phyloP scores from a whole-genome alignment of 495 filamentous ascomycete species.

The Penicillium paxilli region DNA sequence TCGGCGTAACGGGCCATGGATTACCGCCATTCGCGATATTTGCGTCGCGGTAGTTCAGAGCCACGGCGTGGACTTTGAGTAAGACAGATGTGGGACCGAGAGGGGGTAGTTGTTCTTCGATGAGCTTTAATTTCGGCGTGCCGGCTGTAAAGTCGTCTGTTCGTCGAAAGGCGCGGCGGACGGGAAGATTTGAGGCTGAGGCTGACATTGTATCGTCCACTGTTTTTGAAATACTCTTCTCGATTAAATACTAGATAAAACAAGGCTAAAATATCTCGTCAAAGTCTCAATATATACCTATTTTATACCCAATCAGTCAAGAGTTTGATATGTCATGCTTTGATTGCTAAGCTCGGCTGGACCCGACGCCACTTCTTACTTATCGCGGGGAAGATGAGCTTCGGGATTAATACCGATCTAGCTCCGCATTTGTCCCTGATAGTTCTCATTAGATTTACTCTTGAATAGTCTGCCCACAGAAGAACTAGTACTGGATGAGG shows the following conservation, averaged over 20 bases:
- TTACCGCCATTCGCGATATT: constrained; percentile 39
- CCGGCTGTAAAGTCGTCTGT: constrained; percentile 32
- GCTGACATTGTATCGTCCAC: background rate
- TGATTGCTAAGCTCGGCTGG: background rate
- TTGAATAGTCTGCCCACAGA: too few relatives aligned
- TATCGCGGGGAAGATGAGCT: background rate
- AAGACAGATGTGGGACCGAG: constrained; percentile 32
- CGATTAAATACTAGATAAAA: too few relatives aligned
- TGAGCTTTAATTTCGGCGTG: constrained; percentile 22
- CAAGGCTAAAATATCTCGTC: too few relatives aligned
- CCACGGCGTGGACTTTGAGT: constrained; percentile 40
- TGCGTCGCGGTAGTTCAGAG: constrained; percentile 47
- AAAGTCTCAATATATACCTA: too few relatives aligned
- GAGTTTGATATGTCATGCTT: too few relatives aligned
- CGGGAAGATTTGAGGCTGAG: background rate
- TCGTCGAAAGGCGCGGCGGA: constrained; percentile 25
- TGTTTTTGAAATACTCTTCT: too few relatives aligned
- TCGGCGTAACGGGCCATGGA: constrained; percentile 33
- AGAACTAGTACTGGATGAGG: too few relatives aligned
- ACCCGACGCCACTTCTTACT: too few relatives aligned
- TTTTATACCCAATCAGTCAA: too few relatives aligned
- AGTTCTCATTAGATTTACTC: background rate
- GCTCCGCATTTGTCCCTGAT: background rate
- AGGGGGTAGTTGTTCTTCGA: constrained; percentile 18
- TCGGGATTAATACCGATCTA: background rate